Evolutionary conservation across 495 filamentous ascomycete species (phyloP), one percentile per base, ranked within the genome.

Genomic region (Penicillium cosmopolitanum): DNA sequence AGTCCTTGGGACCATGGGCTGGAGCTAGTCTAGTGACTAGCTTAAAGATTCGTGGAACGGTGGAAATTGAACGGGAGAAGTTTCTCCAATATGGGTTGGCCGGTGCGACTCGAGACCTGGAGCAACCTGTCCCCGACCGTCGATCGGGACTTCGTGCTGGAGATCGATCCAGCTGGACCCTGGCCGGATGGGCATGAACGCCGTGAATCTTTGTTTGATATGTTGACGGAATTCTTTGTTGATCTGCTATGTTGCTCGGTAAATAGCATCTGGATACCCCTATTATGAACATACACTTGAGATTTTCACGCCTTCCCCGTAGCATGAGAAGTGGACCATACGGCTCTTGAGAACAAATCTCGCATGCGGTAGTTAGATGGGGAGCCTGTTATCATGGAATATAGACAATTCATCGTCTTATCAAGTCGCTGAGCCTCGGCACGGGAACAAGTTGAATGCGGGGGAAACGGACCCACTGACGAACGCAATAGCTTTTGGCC

Each of bases 1-100:
- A 96, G 65, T 91, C 89, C 5, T 77, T 98, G 0, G 95, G 95
- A 0, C 79, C 91, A 6, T 98, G 95, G 94, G 85, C 87, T 36
- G 95, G 95, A 16, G 93, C 87, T 5, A 96, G 92, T 74, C 68
- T 98, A 52, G 74, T 93, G 2, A 87, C 88, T 0, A 86, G 87
- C 51, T 75, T 96, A 63, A 93, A 93, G 63, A 80, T 95, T 25
- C 85, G 86, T 28, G 89, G 92, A 0, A 77, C 93, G 46, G 87
- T 93, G 3, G 89, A 93, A 64, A 83, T 98, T 38, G 96, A 98
- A 61, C 80, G 90, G 42, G 96, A 98, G 48, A 83, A 85, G 38
- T 96, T 92, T 78, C 74, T 92, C 55, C 86, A 88, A 58, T 83
- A 95, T 62, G 93, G 93, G 3, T 73, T 88, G 40, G 81, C 84